Evolutionary conservation across 768 basidiomycete species (phyloP).

Genomic region (Phaeotremella fagi): DNA sequence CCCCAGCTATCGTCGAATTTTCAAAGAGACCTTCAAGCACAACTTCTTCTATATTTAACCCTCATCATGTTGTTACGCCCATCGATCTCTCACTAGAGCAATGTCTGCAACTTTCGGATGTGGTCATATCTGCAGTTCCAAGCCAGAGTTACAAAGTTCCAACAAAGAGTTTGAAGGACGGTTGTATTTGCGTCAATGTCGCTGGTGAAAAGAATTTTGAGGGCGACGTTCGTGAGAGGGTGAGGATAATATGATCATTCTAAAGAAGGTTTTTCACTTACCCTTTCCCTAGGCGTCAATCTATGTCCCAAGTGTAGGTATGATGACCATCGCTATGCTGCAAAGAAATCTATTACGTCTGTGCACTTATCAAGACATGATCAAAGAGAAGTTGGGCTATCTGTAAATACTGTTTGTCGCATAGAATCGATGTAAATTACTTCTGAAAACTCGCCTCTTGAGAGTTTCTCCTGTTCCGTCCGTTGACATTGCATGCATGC

Average conservation of each 20-base stretch:
- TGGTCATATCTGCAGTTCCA: conserved; percentile 92
- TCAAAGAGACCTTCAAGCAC: conserved; percentile 68
- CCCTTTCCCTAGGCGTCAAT: conserved; percentile 71
- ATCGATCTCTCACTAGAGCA: conserved; percentile 64
- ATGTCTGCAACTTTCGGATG: conserved; percentile 79
- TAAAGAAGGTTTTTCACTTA: not conserved
- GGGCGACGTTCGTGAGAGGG: conserved; percentile 84
- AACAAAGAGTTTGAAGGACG: conserved; percentile 85
- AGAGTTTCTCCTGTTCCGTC: not conserved
- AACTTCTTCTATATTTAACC: conserved; percentile 61
- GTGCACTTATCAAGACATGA: conserved; percentile 42
- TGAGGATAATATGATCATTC: conserved; percentile 46
- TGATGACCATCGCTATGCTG: conserved; percentile 97
- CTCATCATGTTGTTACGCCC: conserved; percentile 75
- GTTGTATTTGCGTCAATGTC: conserved; percentile 88
- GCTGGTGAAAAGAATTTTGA: conserved; percentile 96
- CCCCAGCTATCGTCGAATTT: conserved; percentile 75
- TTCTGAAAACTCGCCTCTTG: not conserved
- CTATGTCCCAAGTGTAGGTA: conserved; percentile 94
- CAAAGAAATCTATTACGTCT: conserved; percentile 67
- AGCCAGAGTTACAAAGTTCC: conserved; percentile 76
- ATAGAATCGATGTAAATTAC: not conserved
- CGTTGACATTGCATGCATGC: not conserved
- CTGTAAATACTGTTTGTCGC: not conserved
- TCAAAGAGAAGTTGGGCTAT: conserved; percentile 7